A percentile compares a stretch with the other conserved stretches of the same genome.
Conservation (phyloP, 306 rosid genomes). For the Biancaea sappan region DNA sequence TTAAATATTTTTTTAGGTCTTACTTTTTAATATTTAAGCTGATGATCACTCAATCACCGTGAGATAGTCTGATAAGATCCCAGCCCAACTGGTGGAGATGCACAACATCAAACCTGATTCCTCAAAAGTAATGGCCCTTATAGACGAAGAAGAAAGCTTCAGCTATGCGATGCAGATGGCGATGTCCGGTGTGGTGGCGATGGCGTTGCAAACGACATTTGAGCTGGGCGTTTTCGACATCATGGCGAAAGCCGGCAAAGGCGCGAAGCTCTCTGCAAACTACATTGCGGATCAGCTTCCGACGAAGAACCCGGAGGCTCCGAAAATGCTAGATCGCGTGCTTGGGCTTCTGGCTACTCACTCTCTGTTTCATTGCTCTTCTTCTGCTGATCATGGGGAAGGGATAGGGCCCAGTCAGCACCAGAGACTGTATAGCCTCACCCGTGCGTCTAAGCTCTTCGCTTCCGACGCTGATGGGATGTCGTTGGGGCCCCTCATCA, state of each 20-base stretch:
- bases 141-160: neutral
- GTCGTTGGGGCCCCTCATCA: slow-evolving; percentile 41
- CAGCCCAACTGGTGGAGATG: too few species aligned
- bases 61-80: too few species aligned
- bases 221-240: slow-evolving; percentile 46
- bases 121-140: too few species aligned
- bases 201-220: neutral
- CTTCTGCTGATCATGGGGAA: neutral
- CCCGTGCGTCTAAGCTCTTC: slow-evolving; percentile 42
- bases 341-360: slow-evolving; percentile 44
- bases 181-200: neutral
- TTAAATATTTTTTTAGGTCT: too few species aligned
- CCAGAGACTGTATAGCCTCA: slow-evolving; percentile 42
- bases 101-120: too few species aligned
- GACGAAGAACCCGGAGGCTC: slow-evolving; percentile 33
- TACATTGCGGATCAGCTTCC: slow-evolving; percentile 41
- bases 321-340: slow-evolving; percentile 47
- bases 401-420: neutral
- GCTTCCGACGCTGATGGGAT: slow-evolving; percentile 44
- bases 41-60: too few species aligned
- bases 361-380: slow-evolving; percentile 39
- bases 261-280: slow-evolving; percentile 28
- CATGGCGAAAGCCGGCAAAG: slow-evolving; percentile 39
- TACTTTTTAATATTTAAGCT: too few species aligned
- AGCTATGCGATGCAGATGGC: neutral